These are phyloP conservation scores for Penstemon davidsonii DNA, from an alignment of 257 asterid genomes.

Conservation along the genomic window DNA sequence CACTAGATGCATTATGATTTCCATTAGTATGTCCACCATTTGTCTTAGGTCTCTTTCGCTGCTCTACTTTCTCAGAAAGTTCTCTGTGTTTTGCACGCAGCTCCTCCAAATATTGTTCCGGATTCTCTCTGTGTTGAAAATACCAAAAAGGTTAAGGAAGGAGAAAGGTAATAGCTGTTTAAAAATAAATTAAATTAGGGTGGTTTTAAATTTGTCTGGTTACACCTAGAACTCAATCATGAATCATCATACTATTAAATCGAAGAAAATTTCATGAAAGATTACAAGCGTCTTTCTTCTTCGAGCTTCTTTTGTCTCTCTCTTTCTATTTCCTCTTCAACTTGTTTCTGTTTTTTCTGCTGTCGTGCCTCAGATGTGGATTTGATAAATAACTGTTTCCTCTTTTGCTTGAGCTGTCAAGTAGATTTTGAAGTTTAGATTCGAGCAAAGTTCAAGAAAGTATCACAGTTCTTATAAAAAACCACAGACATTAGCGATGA, in stretches of 20 bases:
- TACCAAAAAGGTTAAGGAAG: slow-evolving; percentile 10
- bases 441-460: slow-evolving; percentile 7
- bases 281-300: slow-evolving; percentile 93
- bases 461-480: neutral
- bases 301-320: slow-evolving; percentile 85
- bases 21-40: slow-evolving; percentile 78
- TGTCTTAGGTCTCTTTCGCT: slow-evolving; percentile 77
- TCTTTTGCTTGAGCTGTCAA: slow-evolving; percentile 79
- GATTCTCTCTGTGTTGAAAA: slow-evolving; percentile 65
- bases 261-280: too few species aligned
- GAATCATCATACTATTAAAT: too few species aligned
- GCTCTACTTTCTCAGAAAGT: slow-evolving; percentile 79
- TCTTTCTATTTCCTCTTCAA: slow-evolving; percentile 82
- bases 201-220: neutral
- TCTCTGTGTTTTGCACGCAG: slow-evolving; percentile 75
- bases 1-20: slow-evolving; percentile 72
- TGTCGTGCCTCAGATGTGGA: slow-evolving; percentile 83
- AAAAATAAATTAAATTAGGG: neutral
- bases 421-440: slow-evolving; percentile 25
- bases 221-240: too few species aligned
- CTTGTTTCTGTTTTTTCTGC: slow-evolving; percentile 83
- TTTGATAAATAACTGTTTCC: slow-evolving; percentile 76
- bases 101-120: slow-evolving; percentile 84
- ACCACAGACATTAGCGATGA: neutral
- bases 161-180: neutral